phyloP scores from a whole-genome alignment of 148 eudicot species.

The Camellia granthamiana region DNA sequence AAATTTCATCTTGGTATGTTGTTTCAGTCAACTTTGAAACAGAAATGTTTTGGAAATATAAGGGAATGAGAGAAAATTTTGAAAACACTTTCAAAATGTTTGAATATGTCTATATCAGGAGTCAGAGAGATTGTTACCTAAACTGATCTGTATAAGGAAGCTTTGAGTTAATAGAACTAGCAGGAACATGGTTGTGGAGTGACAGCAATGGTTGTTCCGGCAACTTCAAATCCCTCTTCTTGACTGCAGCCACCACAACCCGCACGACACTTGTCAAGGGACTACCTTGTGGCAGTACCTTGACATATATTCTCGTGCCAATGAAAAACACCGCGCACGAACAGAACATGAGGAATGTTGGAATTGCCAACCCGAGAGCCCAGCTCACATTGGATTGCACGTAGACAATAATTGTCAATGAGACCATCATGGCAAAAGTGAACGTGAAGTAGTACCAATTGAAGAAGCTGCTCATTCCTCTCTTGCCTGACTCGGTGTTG shows the following conservation, averaged over 20 bases:
- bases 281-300: conserved; percentile 45
- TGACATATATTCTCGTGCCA: conserved; percentile 45
- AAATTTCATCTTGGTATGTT: too few relatives aligned
- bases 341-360: conserved; percentile 42
- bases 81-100: neutral
- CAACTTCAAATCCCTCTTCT: conserved; percentile 38
- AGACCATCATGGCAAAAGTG: conserved; percentile 50
- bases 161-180: conserved; percentile 30
- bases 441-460: conserved; percentile 57
- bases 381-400: conserved; percentile 46
- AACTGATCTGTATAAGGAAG: conserved; percentile 49
- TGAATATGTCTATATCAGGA: neutral
- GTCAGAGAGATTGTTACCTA: conserved; percentile 14
- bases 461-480: conserved; percentile 50
- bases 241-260: conserved; percentile 37
- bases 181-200: conserved; percentile 28
- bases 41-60: too few relatives aligned
- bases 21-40: too few relatives aligned
- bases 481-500: conserved; percentile 46
- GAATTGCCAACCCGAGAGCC: conserved; percentile 51
- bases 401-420: conserved; percentile 51
- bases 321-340: conserved; percentile 44
- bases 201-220: conserved; percentile 17
- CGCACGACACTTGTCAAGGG: conserved; percentile 41
- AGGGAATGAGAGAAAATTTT: too few relatives aligned